phyloP scores from a whole-genome alignment of 2,329 filamentous ascomycete species.

The Monilinia laxa region DNA sequence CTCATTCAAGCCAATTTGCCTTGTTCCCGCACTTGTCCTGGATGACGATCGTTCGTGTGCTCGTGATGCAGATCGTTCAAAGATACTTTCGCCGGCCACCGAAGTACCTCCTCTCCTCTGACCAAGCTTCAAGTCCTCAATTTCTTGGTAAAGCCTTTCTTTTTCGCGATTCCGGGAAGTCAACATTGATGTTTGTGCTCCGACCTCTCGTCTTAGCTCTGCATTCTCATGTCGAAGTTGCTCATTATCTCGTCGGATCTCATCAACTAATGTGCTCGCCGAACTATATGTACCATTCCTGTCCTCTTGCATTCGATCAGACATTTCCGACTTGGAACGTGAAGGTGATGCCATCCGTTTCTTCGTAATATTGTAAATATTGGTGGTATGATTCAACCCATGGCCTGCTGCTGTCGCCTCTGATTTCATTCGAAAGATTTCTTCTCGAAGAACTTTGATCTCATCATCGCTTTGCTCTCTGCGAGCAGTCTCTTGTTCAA shows the following conservation, averaged over 20 bases:
- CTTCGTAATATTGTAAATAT: constrained; percentile 64
- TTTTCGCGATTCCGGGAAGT: constrained; percentile 95
- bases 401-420: constrained; percentile 46
- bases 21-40: constrained; percentile 52
- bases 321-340: constrained; percentile 51
- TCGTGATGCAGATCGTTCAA: constrained; percentile 91
- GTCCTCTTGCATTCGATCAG: constrained; percentile 45
- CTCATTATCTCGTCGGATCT: constrained; percentile 66
- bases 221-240: constrained; percentile 89
- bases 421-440: constrained; percentile 71
- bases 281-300: constrained; percentile 55
- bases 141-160: constrained; percentile 91
- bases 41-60: constrained; percentile 73
- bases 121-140: constrained; percentile 90
- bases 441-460: constrained; percentile 77
- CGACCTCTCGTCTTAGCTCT: constrained; percentile 85
- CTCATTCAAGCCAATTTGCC: constrained; percentile 57
- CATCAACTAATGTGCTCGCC: constrained; percentile 71
- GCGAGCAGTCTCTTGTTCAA: constrained; percentile 86
- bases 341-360: constrained; percentile 46
- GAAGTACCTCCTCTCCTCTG: constrained; percentile 69
- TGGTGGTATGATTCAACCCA: constrained; percentile 58
- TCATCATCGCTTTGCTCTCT: constrained; percentile 91
- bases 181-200: constrained; percentile 95
- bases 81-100: constrained; percentile 79